Conservation (phyloP, 495 filamentous ascomycete genomes). For the Xanthoparmelia taractica region DNA sequence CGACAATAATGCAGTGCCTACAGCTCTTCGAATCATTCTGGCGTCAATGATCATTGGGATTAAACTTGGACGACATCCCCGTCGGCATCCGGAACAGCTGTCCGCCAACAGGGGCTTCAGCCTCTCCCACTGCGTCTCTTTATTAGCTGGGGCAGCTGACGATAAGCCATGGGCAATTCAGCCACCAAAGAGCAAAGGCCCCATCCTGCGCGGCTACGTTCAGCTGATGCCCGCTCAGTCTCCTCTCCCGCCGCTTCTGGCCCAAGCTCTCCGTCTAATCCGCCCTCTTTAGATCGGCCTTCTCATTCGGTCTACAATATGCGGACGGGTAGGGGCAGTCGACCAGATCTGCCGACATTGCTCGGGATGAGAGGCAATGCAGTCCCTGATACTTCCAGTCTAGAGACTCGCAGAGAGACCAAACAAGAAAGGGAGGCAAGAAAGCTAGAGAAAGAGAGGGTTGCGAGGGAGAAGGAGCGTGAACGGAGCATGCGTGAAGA, state of each 20-base stretch:
- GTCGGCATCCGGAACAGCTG: background rate
- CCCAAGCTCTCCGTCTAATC: conserved; percentile 23
- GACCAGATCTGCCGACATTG: conserved; percentile 50
- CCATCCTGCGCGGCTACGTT: conserved; percentile 25
- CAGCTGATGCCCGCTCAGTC: conserved; percentile 23
- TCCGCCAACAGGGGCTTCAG: background rate
- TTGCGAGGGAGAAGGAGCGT: conserved; percentile 65
- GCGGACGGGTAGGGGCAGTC: conserved; percentile 42
- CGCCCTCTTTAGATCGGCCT: conserved; percentile 22
- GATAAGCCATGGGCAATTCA: conserved; percentile 47
- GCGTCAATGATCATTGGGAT: background rate
- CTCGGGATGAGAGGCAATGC: conserved; percentile 39
- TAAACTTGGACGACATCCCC: background rate
- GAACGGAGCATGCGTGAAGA: conserved; percentile 92
- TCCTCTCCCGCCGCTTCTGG: conserved; percentile 21
- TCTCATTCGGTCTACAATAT: conserved; percentile 24
- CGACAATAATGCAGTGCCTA: background rate
- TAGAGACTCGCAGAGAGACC: conserved; percentile 66
- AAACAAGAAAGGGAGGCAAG: conserved; percentile 86
- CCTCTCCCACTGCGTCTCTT: background rate
- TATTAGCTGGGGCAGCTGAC: background rate
- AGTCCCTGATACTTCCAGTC: conserved; percentile 36
- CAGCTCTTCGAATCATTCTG: background rate
- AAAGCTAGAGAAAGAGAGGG: conserved; percentile 72
- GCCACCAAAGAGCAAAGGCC: conserved; percentile 52